Conservation (phyloP, 176 grass and related monocot genomes). For the Bonia amplexicaulis region DNA sequence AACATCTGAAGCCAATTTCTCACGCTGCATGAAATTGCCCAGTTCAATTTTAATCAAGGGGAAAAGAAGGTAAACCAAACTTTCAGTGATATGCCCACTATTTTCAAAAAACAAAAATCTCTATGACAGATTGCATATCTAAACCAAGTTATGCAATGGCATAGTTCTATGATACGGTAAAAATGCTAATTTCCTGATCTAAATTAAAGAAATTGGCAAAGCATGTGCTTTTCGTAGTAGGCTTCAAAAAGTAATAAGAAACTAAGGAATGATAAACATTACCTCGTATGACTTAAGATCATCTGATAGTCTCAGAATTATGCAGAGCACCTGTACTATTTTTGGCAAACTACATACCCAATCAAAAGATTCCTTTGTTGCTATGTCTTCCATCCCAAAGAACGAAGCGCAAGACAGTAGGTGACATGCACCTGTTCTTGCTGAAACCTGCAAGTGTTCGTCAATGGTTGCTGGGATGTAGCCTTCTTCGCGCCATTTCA, state of each 20-base stretch:
- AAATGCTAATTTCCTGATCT: no score
- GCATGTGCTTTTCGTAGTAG: not conserved
- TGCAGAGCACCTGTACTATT: not conserved
- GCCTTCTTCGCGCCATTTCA: not conserved
- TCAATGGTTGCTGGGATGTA: not conserved
- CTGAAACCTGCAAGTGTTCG: not conserved
- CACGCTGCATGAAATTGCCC: not conserved
- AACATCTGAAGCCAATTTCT: not conserved
- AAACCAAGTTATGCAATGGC: no score
- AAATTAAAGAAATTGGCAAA: no score
- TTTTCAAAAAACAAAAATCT: no score
- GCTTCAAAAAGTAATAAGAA: not conserved
- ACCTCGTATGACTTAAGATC: not conserved
- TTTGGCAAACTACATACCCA: not conserved
- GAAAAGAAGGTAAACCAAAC: no score
- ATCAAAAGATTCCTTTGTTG: conserved; percentile 6
- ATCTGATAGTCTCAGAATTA: not conserved
- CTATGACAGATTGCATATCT: no score
- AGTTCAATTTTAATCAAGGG: no score
- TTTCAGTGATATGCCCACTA: no score
- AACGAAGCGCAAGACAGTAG: not conserved
- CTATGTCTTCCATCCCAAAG: not conserved
- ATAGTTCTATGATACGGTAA: no score
- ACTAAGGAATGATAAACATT: not conserved
- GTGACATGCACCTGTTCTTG: not conserved